Evolutionary conservation across 192 early-diverging fungal species (phyloP).

Genomic region (Umbelopsis ramanniana): DNA sequence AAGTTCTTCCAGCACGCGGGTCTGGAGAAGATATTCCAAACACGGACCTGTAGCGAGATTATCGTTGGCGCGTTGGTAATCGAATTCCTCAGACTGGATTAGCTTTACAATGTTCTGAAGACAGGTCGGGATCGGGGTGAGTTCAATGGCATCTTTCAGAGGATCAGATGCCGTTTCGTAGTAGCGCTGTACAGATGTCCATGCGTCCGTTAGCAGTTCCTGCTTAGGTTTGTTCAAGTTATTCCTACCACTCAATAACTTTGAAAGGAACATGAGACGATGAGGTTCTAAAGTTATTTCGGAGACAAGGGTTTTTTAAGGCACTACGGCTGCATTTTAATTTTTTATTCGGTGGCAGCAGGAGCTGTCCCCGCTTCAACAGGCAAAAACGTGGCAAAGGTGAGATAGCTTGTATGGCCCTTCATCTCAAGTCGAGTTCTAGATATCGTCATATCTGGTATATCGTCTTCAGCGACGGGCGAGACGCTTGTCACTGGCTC

Average conservation of each 20-base stretch:
- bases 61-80: constrained; percentile 36
- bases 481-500: constrained; percentile 25
- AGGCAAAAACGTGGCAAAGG: constrained; percentile 87
- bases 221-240: constrained; percentile 38
- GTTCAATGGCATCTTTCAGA: constrained; percentile 42
- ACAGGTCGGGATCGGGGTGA: constrained; percentile 37
- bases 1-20: constrained; percentile 38
- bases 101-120: constrained; percentile 41
- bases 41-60: constrained; percentile 41
- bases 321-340: constrained; percentile 3
- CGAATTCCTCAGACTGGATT: constrained; percentile 42
- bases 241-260: constrained; percentile 42
- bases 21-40: constrained; percentile 41
- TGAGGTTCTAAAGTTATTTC: constrained; percentile 1
- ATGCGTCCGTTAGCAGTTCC: constrained; percentile 36
- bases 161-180: constrained; percentile 44
- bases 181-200: constrained; percentile 40
- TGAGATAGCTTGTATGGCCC: constrained; percentile 95
- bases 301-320: background rate
- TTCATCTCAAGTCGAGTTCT: constrained; percentile 63
- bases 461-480: constrained; percentile 29
- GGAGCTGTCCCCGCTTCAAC: constrained; percentile 10
- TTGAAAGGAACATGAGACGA: constrained; percentile 40
- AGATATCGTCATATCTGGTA: constrained; percentile 53
- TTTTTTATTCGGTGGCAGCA: constrained; percentile 18